These are phyloP conservation scores for Delonix regia DNA, from an alignment of 306 rosid species.

Conservation along the genomic window DNA sequence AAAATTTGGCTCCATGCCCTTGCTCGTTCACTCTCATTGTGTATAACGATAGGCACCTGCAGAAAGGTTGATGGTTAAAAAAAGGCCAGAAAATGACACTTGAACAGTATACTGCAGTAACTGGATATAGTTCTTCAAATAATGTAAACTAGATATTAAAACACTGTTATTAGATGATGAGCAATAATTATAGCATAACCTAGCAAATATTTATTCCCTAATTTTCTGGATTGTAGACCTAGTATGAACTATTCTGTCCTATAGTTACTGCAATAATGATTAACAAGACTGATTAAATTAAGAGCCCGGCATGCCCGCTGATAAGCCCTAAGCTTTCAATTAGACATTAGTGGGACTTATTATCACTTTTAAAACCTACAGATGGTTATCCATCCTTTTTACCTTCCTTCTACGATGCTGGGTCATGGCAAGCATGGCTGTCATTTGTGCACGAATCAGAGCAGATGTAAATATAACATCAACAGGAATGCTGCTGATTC, in stretches of 20 bases:
- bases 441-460: slow-evolving; percentile 98
- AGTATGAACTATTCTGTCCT: not conserved
- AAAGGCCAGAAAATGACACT: slow-evolving; percentile 23
- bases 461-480: slow-evolving; percentile 95
- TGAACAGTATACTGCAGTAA: slow-evolving; percentile 14
- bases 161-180: slow-evolving; percentile 8
- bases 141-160: slow-evolving; percentile 15
- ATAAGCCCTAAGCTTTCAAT: slow-evolving; percentile 2
- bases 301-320: slow-evolving; percentile 15
- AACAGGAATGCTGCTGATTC: slow-evolving; percentile 92
- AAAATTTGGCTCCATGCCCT: slow-evolving; percentile 82
- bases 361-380: slow-evolving; percentile 3
- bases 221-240: not conserved
- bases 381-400: slow-evolving; percentile 18
- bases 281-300: not conserved
- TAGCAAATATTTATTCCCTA: slow-evolving; percentile 7
- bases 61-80: slow-evolving; percentile 35
- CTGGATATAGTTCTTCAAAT: slow-evolving; percentile 18
- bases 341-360: not conserved
- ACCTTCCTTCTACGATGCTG: slow-evolving; percentile 96
- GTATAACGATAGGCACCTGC: slow-evolving; percentile 86
- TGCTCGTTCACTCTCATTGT: slow-evolving; percentile 89
- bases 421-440: slow-evolving; percentile 99
- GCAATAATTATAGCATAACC: slow-evolving; percentile 8
- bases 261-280: slow-evolving; percentile 18